These are phyloP conservation scores for Monosporascus sp. DNA, from an alignment of 2,329 filamentous ascomycete genomes.

Conservation along the genomic window DNA sequence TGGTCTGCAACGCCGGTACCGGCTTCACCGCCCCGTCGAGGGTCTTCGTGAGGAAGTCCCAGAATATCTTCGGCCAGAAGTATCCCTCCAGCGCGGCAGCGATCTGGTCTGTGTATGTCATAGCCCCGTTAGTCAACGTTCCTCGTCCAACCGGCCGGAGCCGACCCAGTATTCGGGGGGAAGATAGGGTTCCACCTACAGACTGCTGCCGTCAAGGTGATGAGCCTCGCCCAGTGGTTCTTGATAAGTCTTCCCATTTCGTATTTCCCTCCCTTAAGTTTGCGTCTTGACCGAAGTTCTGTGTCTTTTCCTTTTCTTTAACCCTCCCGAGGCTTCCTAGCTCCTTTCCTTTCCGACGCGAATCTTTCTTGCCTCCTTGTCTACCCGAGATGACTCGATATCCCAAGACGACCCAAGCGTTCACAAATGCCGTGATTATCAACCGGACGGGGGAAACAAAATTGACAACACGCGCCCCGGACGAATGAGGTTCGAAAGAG, in stretches of 20 bases:
- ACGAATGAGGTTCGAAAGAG: background rate
- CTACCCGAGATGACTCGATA: background rate
- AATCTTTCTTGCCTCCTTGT: background rate
- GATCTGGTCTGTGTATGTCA: constrained; percentile 68
- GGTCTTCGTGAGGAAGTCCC: constrained; percentile 90
- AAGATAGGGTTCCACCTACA: constrained; percentile 31
- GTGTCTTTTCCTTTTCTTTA: constrained; percentile 6
- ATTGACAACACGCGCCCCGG: background rate
- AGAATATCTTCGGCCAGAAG: constrained; percentile 99
- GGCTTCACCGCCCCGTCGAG: constrained; percentile 83
- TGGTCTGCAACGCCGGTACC: constrained; percentile 78
- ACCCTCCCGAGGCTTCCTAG: background rate
- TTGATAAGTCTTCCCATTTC: constrained; percentile 97
- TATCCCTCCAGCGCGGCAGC: constrained; percentile 77
- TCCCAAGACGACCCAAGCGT: background rate
- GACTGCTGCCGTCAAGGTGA: constrained; percentile 75
- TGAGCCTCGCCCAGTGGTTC: constrained; percentile 96
- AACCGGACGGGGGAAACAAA: background rate
- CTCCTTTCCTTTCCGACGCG: constrained; percentile 12
- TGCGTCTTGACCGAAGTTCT: constrained; percentile 2
- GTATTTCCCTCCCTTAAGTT: constrained; percentile 14
- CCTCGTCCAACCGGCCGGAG: background rate
- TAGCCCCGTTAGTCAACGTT: constrained; percentile 20
- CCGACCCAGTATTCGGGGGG: too few species aligned
- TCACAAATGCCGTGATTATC: background rate